Percentiles rank a stretch among this genome's conserved stretches.
phyloP scores from a whole-genome alignment of 495 filamentous ascomycete genomes.

The Lentithecium fluviatile region DNA sequence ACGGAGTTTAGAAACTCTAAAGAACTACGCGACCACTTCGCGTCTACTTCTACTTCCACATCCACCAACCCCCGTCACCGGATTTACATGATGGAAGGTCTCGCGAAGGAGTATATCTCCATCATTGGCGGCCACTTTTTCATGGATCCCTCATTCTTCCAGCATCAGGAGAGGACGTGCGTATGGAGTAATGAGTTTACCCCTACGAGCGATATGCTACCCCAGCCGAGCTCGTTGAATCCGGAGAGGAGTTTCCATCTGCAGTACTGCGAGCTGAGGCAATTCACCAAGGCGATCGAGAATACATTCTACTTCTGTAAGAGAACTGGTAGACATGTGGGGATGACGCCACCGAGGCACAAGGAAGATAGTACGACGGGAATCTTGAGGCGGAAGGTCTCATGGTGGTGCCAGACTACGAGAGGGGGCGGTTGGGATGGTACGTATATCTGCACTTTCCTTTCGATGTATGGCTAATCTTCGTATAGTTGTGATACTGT shows the following conservation, averaged over 20 bases:
- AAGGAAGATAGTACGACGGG: slow-evolving; percentile 24
- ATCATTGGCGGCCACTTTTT: slow-evolving; percentile 30
- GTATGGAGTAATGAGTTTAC: slow-evolving; percentile 35
- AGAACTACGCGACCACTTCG: slow-evolving; percentile 11
- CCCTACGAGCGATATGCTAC: slow-evolving; percentile 30
- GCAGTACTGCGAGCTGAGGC: slow-evolving; percentile 33
- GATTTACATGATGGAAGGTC: slow-evolving; percentile 34
- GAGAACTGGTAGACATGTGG: slow-evolving; percentile 28
- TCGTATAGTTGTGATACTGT: slow-evolving; percentile 25
- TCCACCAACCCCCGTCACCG: not conserved
- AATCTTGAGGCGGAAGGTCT: slow-evolving; percentile 29
- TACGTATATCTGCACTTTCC: not conserved
- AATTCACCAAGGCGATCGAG: slow-evolving; percentile 11
- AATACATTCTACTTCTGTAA: slow-evolving; percentile 22
- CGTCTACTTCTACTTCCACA: not conserved
- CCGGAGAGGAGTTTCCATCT: slow-evolving; percentile 26
- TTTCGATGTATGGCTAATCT: not conserved
- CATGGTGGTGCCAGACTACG: slow-evolving; percentile 24
- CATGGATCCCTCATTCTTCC: slow-evolving; percentile 33
- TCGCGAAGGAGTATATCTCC: slow-evolving; percentile 29
- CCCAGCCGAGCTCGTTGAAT: slow-evolving; percentile 26
- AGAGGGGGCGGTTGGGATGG: slow-evolving; percentile 25
- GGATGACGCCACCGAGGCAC: slow-evolving; percentile 21
- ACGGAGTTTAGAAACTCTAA: not conserved
- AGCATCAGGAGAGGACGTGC: slow-evolving; percentile 30